Base-by-base conservation (phyloP, 2,329 filamentous ascomycete species). In the Diaporthe capsici region DNA sequence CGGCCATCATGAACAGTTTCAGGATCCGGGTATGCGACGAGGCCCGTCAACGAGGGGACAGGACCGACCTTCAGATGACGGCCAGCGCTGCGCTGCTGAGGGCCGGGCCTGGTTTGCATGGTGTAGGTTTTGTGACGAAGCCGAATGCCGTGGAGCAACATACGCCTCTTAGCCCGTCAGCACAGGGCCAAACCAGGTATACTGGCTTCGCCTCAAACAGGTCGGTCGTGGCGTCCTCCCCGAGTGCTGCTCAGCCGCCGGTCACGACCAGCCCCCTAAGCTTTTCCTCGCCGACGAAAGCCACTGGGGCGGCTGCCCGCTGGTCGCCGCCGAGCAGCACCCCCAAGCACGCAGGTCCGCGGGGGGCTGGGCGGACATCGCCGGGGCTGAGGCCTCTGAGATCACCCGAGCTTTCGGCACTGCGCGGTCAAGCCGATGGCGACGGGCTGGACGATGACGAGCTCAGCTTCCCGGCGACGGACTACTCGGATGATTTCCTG, bases 1-100 rank as follows among this genome's bases (percentile, higher is more conserved):
- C 90, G 28, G 92, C 92, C 8, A 90, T 93, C 74, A 86, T 94
- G 81, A 94, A 94, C 79, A 83, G 89, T 13, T 85, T 92, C 12
- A 85, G 90, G 25, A 84, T 86, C 75, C 84, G 87, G 5, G 83
- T 90, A 34, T 83, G 84, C 2, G 81, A 82, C n/a, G 83, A 84
- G 25, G 83, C 83, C 0, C 80, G 79, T 12, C 79, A 80, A 63
- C 76, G 79, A 44, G 83, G 82, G 12, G 82, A 82, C 60, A 81
- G 79, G 4, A 75, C 81, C 49, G 80, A 84, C 47, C 81, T 82
- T 15, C 81, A 81, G 9, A 75, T 84, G 60, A 81, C 83, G 7
- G 81, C 80, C 9, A 81, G 83, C n/a, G 81, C 82, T 10, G 82
- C 81, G 10, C 80, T 82, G 34, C 78, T 85, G 55, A 81, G 82